These are phyloP conservation scores for Schrenkiella parvula DNA, from an alignment of 345 rosid genomes.

Conservation along the genomic window DNA sequence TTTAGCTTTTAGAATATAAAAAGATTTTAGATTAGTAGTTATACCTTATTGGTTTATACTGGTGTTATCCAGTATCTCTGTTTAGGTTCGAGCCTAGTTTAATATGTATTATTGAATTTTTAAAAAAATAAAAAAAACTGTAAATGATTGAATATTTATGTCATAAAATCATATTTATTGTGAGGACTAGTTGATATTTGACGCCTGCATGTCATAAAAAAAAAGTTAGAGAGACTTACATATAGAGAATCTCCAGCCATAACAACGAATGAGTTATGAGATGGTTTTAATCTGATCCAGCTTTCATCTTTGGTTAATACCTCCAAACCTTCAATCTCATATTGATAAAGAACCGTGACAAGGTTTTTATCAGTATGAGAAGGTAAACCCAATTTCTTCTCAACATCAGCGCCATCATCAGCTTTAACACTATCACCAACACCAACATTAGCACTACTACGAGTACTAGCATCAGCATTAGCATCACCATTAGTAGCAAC, in stretches of 20 bases:
- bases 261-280: conserved; percentile 38
- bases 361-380: conserved; percentile 53
- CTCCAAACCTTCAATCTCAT: conserved; percentile 51
- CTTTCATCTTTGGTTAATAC: conserved; percentile 41
- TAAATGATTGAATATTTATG: neutral
- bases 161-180: neutral
- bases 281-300: conserved; percentile 49
- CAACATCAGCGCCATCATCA: neutral
- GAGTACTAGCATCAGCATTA: neutral
- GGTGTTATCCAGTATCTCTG: too few relatives aligned
- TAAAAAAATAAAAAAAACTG: too few relatives aligned
- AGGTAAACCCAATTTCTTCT: conserved; percentile 35
- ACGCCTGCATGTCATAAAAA: neutral
- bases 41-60: too few relatives aligned
- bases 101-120: too few relatives aligned
- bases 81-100: too few relatives aligned
- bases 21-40: too few relatives aligned
- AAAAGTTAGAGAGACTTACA: conserved; percentile 25
- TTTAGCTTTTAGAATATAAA: neutral
- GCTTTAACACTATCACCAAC: neutral
- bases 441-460: neutral
- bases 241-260: conserved; percentile 49
- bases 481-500: neutral
- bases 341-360: conserved; percentile 45
- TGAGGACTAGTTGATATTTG: neutral